Conservation (phyloP, 2,329 filamentous ascomycete species). For the Cryphonectria radicalis region DNA sequence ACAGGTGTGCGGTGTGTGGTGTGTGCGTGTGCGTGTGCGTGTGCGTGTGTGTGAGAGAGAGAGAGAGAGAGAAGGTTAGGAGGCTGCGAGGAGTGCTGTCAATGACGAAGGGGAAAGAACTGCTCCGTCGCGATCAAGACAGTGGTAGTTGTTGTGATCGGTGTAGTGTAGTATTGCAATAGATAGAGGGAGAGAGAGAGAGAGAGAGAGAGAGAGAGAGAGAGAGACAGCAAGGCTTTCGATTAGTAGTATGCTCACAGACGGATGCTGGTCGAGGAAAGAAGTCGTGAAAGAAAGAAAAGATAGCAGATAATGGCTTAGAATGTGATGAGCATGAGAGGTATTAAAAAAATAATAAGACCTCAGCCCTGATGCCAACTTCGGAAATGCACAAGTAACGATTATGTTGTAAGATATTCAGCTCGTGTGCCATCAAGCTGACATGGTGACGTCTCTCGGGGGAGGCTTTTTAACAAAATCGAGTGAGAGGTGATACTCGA, state of each 20-base stretch:
- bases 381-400: slow-evolving; percentile 16
- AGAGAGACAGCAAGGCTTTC: slow-evolving; percentile 12
- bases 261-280: neutral
- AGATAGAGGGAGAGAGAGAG: too few relatives aligned
- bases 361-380: neutral
- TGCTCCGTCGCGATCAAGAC: slow-evolving; percentile 20
- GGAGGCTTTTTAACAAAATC: neutral
- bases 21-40: too few relatives aligned
- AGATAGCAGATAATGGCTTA: neutral
- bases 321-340: neutral
- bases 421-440: slow-evolving; percentile 5
- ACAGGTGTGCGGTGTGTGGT: slow-evolving; percentile 17
- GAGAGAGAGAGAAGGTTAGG: neutral
- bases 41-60: too few relatives aligned
- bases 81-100: slow-evolving; percentile 14
- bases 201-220: neutral
- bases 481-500: slow-evolving; percentile 18
- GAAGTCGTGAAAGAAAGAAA: neutral
- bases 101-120: neutral
- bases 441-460: slow-evolving; percentile 9
- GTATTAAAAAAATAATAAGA: neutral
- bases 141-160: slow-evolving; percentile 28
- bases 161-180: slow-evolving; percentile 24
- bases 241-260: neutral
- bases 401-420: slow-evolving; percentile 1